Evolutionary conservation across 176 grass and related monocot genomes (phyloP).

Genomic region (Zea luxurians): DNA sequence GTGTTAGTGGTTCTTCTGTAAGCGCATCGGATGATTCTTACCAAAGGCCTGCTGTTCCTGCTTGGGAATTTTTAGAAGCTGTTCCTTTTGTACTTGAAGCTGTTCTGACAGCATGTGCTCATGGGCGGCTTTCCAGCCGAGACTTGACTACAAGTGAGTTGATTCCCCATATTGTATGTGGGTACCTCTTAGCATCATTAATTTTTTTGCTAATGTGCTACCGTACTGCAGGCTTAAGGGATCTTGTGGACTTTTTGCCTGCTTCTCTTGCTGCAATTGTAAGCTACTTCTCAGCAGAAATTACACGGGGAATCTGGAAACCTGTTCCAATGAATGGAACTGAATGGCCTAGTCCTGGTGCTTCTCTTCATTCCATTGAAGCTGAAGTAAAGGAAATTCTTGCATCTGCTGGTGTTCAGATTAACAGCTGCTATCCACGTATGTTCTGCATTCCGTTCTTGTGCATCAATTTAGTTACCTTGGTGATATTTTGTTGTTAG

Average conservation of each 20-base stretch:
- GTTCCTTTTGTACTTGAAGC: slow-evolving; percentile 97
- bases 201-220: slow-evolving; percentile 20
- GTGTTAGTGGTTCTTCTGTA: slow-evolving; percentile 69
- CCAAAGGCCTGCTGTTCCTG: slow-evolving; percentile 74
- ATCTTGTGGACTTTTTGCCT: slow-evolving; percentile 92
- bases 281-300: slow-evolving; percentile 97
- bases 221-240: slow-evolving; percentile 73
- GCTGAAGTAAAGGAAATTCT: slow-evolving; percentile 94
- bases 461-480: slow-evolving; percentile 19
- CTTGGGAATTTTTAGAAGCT: slow-evolving; percentile 97
- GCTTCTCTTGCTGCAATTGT: slow-evolving; percentile 92
- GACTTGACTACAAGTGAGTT: slow-evolving; percentile 92
- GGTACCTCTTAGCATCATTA: slow-evolving; percentile 14
- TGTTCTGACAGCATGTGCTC: slow-evolving; percentile 91
- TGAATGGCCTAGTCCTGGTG: slow-evolving; percentile 91
- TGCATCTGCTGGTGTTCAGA: slow-evolving; percentile 84
- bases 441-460: slow-evolving; percentile 36
- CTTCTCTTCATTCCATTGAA: slow-evolving; percentile 81
- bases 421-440: slow-evolving; percentile 92
- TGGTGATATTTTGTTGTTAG: slow-evolving; percentile 2
- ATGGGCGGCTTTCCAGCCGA: slow-evolving; percentile 85
- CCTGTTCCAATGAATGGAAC: slow-evolving; percentile 87
- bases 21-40: slow-evolving; percentile 65
- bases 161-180: slow-evolving; percentile 11
- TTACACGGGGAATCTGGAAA: slow-evolving; percentile 99